Conservation (phyloP, 768 basidiomycete genomes). For the Fibroporia radiculosa region DNA sequence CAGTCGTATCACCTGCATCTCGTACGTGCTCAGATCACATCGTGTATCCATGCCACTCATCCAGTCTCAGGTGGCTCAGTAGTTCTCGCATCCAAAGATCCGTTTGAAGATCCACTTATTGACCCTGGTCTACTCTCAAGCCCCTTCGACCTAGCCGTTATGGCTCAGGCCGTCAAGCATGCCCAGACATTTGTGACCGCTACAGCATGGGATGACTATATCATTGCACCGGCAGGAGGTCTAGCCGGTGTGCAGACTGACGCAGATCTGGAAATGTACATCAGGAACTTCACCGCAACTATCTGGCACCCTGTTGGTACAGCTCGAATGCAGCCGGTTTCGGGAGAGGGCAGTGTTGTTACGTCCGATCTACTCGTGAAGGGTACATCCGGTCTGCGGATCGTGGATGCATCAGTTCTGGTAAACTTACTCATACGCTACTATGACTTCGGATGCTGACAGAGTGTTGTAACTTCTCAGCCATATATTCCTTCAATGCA, state of each 20-base stretch:
- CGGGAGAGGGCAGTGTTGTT: constrained; percentile 24
- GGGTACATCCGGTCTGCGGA: constrained; percentile 34
- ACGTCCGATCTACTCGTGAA: constrained; percentile 34
- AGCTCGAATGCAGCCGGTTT: constrained; percentile 32
- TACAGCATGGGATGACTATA: constrained; percentile 7
- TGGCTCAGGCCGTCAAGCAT: constrained; percentile 14
- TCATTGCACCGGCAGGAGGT: neutral
- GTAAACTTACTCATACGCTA: neutral
- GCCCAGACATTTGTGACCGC: constrained; percentile 6
- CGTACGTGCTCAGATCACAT: constrained; percentile 9
- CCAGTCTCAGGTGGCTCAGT: constrained; percentile 21
- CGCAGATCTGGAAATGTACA: constrained; percentile 13
- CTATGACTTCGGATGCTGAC: too few relatives aligned
- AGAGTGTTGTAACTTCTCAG: constrained; percentile 4
- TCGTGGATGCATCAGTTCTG: constrained; percentile 16
- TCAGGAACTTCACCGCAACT: constrained; percentile 10
- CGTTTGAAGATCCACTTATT: constrained; percentile 20
- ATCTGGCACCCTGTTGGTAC: constrained; percentile 26
- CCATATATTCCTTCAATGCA: constrained; percentile 16
- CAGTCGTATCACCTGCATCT: constrained; percentile 16
- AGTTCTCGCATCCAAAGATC: constrained; percentile 16
- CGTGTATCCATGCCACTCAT: neutral
- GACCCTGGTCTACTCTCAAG: constrained; percentile 20
- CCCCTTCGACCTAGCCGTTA: constrained; percentile 20
- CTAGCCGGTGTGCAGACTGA: constrained; percentile 7